Evolutionary conservation across 352 stramenopile genomes (phyloP).

Genomic region (Lagenidium giganteum): DNA sequence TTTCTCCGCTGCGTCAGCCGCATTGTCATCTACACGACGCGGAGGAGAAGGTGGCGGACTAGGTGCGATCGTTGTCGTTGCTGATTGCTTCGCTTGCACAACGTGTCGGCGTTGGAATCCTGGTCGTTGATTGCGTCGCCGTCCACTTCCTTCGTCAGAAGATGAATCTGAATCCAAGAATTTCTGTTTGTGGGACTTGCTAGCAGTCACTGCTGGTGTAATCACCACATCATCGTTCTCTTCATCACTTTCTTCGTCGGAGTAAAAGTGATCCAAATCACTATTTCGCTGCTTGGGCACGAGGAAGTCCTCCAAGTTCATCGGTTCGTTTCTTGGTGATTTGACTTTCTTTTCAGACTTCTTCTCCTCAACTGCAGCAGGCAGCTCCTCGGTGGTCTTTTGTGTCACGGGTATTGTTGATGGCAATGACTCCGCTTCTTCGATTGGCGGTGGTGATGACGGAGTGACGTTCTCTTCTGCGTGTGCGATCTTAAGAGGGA

Average conservation of each 20-base stretch:
- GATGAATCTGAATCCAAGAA: constrained; percentile 69
- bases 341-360: constrained; percentile 5
- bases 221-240: constrained; percentile 20
- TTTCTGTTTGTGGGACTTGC: constrained; percentile 60
- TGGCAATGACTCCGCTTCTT: not conserved
- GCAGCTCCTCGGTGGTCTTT: too few relatives aligned
- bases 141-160: constrained; percentile 21
- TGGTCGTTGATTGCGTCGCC: not conserved
- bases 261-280: constrained; percentile 79
- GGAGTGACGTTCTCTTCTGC: constrained; percentile 1
- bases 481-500: constrained; percentile 45
- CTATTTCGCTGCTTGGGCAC: constrained; percentile 45
- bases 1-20: too few relatives aligned
- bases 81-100: not conserved
- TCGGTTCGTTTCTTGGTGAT: constrained; percentile 18
- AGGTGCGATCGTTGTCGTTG: too few relatives aligned
- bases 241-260: constrained; percentile 60
- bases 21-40: too few relatives aligned
- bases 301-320: constrained; percentile 76
- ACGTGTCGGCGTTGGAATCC: too few relatives aligned
- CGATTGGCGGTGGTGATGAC: not conserved
- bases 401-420: too few relatives aligned
- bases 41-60: too few relatives aligned
- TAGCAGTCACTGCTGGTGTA: constrained; percentile 19
- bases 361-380: not conserved